phyloP scores from a whole-genome alignment of 169 alveolate species.

The Plasmodium malariae region DNA sequence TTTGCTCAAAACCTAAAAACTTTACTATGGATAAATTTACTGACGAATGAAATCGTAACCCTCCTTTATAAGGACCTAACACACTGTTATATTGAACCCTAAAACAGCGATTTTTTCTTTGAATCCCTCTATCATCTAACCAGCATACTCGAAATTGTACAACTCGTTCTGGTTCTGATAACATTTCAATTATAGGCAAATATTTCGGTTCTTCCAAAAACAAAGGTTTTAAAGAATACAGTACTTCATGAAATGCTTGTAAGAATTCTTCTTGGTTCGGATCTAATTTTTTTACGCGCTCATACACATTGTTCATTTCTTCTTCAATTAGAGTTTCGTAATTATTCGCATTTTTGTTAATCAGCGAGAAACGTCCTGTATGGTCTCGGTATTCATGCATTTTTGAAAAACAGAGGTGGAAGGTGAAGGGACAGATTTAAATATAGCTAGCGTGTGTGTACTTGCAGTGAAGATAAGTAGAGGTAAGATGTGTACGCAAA shows the following conservation, averaged over 20 bases:
- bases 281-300: constrained; percentile 69
- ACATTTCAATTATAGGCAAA: constrained; percentile 80
- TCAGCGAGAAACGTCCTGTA: constrained; percentile 42
- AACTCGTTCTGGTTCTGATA: constrained; percentile 87
- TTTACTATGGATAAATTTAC: constrained; percentile 88
- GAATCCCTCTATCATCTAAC: constrained; percentile 87
- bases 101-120: constrained; percentile 86
- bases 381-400: constrained; percentile 9
- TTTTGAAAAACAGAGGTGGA: no score
- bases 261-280: constrained; percentile 78
- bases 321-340: constrained; percentile 48
- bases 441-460: no score
- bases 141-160: constrained; percentile 85
- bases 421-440: no score
- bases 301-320: constrained; percentile 70
- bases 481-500: no score
- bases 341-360: constrained; percentile 35
- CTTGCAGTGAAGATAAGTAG: no score
- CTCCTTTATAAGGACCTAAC: constrained; percentile 91
- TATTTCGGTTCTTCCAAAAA: constrained; percentile 81
- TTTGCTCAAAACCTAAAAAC: constrained; percentile 91
- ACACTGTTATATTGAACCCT: constrained; percentile 88
- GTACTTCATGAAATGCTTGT: constrained; percentile 83
- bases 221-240: constrained; percentile 79
- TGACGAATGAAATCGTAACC: constrained; percentile 89